Conservation (phyloP, 2,329 filamentous ascomycete genomes). For the Nemania abortiva region DNA sequence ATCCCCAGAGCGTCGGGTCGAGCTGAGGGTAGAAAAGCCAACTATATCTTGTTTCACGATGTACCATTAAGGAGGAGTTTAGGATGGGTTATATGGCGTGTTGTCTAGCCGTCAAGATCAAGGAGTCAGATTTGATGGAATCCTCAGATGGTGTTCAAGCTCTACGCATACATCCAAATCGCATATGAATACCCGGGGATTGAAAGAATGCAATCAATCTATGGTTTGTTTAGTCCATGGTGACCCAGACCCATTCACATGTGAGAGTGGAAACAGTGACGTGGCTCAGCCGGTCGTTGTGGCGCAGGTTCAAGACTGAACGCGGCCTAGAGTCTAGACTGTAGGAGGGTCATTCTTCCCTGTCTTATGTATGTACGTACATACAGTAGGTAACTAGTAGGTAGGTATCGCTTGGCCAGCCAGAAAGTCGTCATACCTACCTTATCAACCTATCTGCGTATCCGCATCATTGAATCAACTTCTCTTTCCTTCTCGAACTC, state of each 20-base stretch:
- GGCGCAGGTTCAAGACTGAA: neutral
- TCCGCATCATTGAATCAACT: constrained; percentile 19
- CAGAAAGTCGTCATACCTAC: constrained; percentile 36
- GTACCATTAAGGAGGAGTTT: constrained; percentile 20
- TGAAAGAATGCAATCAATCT: neutral
- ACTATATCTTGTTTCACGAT: neutral
- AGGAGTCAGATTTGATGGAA: neutral
- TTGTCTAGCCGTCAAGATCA: neutral
- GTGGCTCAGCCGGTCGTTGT: neutral
- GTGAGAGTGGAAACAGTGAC: neutral
- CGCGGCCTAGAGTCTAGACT: neutral
- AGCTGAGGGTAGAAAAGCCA: neutral
- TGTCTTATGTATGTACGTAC: neutral
- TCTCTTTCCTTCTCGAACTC: neutral
- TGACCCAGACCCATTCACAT: neutral
- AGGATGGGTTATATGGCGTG: constrained; percentile 2
- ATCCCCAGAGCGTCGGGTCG: neutral
- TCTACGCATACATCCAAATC: neutral
- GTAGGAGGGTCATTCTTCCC: neutral
- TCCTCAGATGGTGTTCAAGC: neutral
- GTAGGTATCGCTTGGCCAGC: neutral
- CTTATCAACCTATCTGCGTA: neutral
- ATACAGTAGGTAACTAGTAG: neutral
- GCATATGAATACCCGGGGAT: neutral
- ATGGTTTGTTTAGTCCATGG: neutral